Evolutionary conservation across 2,329 filamentous ascomycete genomes (phyloP).

Genomic region (Trichoderma atroviride): DNA sequence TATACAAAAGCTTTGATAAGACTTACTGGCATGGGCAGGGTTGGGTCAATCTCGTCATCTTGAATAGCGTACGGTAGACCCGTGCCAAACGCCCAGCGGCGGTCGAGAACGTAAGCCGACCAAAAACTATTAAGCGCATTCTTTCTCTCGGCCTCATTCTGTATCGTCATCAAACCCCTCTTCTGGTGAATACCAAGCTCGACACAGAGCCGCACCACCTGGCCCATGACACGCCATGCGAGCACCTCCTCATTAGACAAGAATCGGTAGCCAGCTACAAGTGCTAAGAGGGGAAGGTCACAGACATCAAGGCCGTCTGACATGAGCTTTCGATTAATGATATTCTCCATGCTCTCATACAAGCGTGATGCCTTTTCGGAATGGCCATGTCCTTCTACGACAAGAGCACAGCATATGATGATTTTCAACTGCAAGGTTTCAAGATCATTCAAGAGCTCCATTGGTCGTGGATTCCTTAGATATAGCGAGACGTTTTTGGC

Average conservation of each 20-base stretch:
- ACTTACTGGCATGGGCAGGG: conserved; percentile 76
- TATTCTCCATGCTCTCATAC: conserved; percentile 74
- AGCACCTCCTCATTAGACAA: conserved; percentile 82
- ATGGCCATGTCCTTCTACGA: conserved; percentile 77
- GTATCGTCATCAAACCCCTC: conserved; percentile 70
- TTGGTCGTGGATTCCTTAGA: conserved; percentile 50
- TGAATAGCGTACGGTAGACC: conserved; percentile 84
- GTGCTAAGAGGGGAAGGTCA: conserved; percentile 54
- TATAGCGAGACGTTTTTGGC: conserved; percentile 71
- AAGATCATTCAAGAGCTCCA: conserved; percentile 49
- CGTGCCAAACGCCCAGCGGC: conserved; percentile 87
- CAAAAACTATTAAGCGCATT: conserved; percentile 77
- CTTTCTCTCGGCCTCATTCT: conserved; percentile 67
- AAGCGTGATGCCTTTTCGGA: conserved; percentile 73
- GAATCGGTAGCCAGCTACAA: conserved; percentile 72
- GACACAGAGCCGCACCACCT: conserved; percentile 77
- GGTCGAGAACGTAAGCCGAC: conserved; percentile 82
- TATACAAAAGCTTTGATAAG: too few species aligned
- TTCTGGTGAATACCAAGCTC: conserved; percentile 82
- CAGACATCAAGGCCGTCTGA: conserved; percentile 52
- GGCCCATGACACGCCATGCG: conserved; percentile 84
- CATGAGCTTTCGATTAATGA: conserved; percentile 68
- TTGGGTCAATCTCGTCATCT: conserved; percentile 81
- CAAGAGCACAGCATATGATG: conserved; percentile 75
- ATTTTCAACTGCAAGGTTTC: conserved; percentile 76